phyloP scores from a whole-genome alignment of 2,329 filamentous ascomycete species.

The Ceratocystis harringtonii region DNA sequence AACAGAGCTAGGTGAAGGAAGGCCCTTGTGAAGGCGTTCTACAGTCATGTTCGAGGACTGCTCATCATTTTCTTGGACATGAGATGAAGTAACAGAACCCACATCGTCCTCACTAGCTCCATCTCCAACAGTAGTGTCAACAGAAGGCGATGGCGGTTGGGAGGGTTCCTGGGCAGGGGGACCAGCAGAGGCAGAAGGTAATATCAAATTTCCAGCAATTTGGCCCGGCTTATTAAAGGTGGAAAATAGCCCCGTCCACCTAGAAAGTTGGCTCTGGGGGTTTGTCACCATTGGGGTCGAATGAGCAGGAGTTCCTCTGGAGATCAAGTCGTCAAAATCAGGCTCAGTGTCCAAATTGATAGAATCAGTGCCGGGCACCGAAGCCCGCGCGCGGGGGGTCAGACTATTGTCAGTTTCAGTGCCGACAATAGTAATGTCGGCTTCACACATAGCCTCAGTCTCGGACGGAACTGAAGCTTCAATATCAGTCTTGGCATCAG shows the following conservation, averaged over 20 bases:
- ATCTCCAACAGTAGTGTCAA: neutral
- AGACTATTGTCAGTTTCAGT: neutral
- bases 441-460: neutral
- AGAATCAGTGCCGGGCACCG: slow-evolving; percentile 2
- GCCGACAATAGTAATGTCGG: neutral
- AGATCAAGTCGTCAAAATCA: neutral
- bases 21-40: neutral
- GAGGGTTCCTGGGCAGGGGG: neutral
- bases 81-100: slow-evolving; percentile 1
- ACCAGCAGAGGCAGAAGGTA: neutral
- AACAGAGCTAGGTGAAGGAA: neutral
- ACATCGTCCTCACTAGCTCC: slow-evolving; percentile 8
- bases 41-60: neutral
- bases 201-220: neutral
- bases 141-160: neutral
- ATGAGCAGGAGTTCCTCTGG: neutral
- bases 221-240: neutral
- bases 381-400: slow-evolving; percentile 8
- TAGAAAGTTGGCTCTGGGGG: neutral
- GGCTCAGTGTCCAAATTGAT: slow-evolving; percentile 6
- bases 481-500: neutral
- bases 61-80: neutral
- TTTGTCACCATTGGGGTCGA: neutral
- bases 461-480: neutral
- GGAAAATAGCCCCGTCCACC: neutral